Evolutionary conservation across 2,329 filamentous ascomycete genomes (phyloP).

Genomic region (Didymella pomorum): DNA sequence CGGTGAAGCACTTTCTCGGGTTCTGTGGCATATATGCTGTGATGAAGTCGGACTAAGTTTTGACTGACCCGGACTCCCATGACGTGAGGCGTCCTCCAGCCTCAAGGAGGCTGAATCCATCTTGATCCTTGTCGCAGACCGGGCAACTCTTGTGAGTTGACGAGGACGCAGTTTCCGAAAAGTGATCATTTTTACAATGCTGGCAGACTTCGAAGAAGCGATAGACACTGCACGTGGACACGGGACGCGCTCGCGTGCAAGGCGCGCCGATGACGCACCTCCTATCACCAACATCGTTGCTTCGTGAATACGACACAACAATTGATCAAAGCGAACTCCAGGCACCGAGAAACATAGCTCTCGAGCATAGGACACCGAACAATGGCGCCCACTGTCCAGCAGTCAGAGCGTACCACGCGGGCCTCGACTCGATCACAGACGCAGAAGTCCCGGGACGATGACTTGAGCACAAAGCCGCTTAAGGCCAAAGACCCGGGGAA

Average conservation of each 20-base stretch:
- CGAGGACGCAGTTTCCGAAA: too few relatives aligned
- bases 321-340: neutral
- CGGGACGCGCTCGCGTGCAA: neutral
- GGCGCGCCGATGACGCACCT: neutral
- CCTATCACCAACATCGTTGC: neutral
- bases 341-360: too few relatives aligned
- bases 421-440: conserved; percentile 16
- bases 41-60: too few relatives aligned
- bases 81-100: too few relatives aligned
- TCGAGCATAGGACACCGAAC: neutral
- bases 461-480: neutral
- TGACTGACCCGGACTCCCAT: too few relatives aligned
- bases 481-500: neutral
- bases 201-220: neutral
- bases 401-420: conserved; percentile 22
- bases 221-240: neutral
- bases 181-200: too few relatives aligned
- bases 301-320: neutral
- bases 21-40: too few relatives aligned
- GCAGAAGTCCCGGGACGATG: neutral
- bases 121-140: too few relatives aligned
- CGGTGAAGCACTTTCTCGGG: too few relatives aligned
- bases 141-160: too few relatives aligned
- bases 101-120: too few relatives aligned
- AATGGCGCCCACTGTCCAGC: neutral